A percentile compares a stretch with the other conserved stretches of the same genome.
phyloP scores from a whole-genome alignment of 768 basidiomycete species.

The Rhodocollybia butyracea region DNA sequence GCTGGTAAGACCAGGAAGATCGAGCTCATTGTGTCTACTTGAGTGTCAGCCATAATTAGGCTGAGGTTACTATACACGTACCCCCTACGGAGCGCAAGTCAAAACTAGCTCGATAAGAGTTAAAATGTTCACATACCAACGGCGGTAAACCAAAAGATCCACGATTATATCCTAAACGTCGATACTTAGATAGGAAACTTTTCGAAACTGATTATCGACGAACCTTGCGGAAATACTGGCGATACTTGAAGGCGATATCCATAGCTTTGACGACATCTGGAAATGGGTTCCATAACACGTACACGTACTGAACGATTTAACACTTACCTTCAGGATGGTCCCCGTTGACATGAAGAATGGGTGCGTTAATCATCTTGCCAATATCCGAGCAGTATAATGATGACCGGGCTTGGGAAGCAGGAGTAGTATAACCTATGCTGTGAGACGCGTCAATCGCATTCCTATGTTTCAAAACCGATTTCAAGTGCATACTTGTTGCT shows the following conservation, averaged over 20 bases:
- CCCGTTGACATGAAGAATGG: slow-evolving; percentile 88
- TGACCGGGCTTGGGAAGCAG: slow-evolving; percentile 78
- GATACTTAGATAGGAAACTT: background rate
- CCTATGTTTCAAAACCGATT: background rate
- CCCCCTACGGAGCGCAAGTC: slow-evolving; percentile 5
- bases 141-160: slow-evolving; percentile 84
- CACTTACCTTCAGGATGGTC: slow-evolving; percentile 76
- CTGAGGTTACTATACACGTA: background rate
- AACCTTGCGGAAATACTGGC: slow-evolving; percentile 81
- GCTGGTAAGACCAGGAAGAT: slow-evolving; percentile 83
- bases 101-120: background rate
- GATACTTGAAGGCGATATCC: slow-evolving; percentile 84
- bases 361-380: slow-evolving; percentile 88
- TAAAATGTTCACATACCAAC: slow-evolving; percentile 45
- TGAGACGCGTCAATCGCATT: slow-evolving; percentile 4
- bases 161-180: slow-evolving; percentile 70
- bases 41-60: background rate
- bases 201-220: background rate
- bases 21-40: slow-evolving; percentile 81
- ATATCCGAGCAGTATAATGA: slow-evolving; percentile 86
- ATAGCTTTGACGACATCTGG: slow-evolving; percentile 82
- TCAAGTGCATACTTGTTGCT: slow-evolving; percentile 53
- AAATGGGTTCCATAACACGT: background rate
- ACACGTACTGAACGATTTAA: background rate
- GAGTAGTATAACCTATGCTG: slow-evolving; percentile 92